Evolutionary conservation across 768 basidiomycete genomes (phyloP).

Genomic region (Boletus rubropictus): DNA sequence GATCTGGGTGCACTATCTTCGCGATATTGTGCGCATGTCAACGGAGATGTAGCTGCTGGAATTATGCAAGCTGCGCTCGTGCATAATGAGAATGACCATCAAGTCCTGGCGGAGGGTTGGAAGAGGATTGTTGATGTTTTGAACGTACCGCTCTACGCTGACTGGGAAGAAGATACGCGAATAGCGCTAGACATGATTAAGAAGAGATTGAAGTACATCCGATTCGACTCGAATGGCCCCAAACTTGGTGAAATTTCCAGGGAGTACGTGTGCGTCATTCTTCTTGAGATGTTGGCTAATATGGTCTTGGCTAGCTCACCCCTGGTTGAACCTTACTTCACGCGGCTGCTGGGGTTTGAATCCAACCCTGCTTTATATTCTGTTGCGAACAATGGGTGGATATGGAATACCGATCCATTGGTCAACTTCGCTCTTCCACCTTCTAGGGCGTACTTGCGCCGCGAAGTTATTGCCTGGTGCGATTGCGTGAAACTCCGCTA

Average conservation of each 20-base stretch:
- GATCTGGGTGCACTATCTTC: constrained; percentile 57
- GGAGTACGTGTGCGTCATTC: constrained; percentile 44
- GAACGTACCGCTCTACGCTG: constrained; percentile 82
- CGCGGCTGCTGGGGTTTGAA: constrained; percentile 62
- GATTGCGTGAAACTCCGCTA: constrained; percentile 99
- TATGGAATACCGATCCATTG: constrained; percentile 93
- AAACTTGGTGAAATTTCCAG: constrained; percentile 73
- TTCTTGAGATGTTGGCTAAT: constrained; percentile 7
- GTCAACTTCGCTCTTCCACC: constrained; percentile 88
- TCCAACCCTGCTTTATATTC: constrained; percentile 55
- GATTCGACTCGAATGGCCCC: constrained; percentile 80
- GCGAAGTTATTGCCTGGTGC: constrained; percentile 96
- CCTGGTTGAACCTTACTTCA: constrained; percentile 90
- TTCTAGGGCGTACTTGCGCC: constrained; percentile 91
- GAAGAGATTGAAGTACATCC: constrained; percentile 71
- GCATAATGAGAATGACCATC: constrained; percentile 40
- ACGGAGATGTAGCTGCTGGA: constrained; percentile 62
- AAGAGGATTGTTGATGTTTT: constrained; percentile 72
- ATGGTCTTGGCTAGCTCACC: constrained; percentile 53
- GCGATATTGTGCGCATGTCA: constrained; percentile 63
- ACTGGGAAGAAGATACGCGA: constrained; percentile 80
- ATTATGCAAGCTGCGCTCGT: constrained; percentile 65
- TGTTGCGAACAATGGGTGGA: constrained; percentile 98
- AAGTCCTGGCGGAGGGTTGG: constrained; percentile 67
- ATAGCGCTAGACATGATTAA: constrained; percentile 69